These are phyloP conservation scores for Colletotrichum lini DNA, from an alignment of 2,329 filamentous ascomycete species.

Conservation along the genomic window DNA sequence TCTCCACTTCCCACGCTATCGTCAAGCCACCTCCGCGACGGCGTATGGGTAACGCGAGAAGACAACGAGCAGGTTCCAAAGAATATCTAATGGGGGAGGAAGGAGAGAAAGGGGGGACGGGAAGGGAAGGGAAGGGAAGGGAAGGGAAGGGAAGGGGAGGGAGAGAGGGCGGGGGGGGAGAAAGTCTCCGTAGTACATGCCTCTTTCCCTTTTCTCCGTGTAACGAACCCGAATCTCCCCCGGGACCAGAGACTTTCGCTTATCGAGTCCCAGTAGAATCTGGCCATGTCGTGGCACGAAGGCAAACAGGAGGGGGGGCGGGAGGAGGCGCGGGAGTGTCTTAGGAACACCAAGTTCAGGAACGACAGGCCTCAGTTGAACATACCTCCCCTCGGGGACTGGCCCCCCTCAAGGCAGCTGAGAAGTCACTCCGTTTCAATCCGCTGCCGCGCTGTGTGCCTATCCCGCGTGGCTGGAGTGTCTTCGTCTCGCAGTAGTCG, in stretches of 20 bases:
- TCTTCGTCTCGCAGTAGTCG: not conserved
- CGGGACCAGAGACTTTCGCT: slow-evolving; percentile 22
- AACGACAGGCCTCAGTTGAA: too few relatives aligned
- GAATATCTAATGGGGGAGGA: not conserved
- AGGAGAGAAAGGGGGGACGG: not conserved
- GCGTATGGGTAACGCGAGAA: not conserved
- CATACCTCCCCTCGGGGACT: not conserved
- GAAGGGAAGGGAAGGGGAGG: not conserved
- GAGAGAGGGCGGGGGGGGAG: not conserved
- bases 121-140: not conserved
- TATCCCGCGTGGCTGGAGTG: not conserved
- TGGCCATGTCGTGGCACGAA: slow-evolving; percentile 25
- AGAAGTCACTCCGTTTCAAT: too few relatives aligned
- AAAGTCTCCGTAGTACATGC: slow-evolving; percentile 35
- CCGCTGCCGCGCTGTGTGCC: not conserved
- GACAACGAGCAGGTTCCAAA: not conserved
- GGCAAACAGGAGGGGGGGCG: not conserved
- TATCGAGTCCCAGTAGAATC: slow-evolving; percentile 37
- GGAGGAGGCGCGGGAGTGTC: not conserved
- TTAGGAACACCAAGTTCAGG: not conserved
- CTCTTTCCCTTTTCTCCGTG: slow-evolving; percentile 17
- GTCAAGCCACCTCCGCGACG: slow-evolving; percentile 4
- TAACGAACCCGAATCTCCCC: slow-evolving; percentile 19
- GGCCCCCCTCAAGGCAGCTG: not conserved
- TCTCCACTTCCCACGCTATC: not conserved